These are phyloP conservation scores for Septoria linicola DNA, from an alignment of 2,329 filamentous ascomycete species.

Conservation along the genomic window DNA sequence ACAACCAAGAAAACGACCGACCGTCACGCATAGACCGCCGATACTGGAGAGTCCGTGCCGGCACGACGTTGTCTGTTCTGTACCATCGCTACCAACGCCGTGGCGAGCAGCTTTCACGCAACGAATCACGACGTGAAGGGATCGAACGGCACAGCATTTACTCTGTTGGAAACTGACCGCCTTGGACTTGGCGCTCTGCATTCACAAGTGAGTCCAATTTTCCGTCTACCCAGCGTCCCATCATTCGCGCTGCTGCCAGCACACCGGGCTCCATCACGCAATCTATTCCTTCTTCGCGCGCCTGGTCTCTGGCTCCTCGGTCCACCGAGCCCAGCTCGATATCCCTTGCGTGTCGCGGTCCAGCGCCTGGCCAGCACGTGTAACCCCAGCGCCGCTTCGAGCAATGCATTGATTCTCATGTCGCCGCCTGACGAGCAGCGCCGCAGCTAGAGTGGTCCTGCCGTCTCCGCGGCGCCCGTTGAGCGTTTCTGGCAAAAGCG, in stretches of 20 bases:
- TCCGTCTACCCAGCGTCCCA: constrained; percentile 11
- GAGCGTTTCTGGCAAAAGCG: neutral
- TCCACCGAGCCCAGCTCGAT: constrained; percentile 9
- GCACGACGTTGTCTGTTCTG: neutral
- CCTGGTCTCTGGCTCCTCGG: constrained; percentile 18
- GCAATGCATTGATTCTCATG: constrained; percentile 13
- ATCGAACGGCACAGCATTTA: constrained; percentile 14
- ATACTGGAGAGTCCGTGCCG: neutral
- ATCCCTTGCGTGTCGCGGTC: constrained; percentile 18
- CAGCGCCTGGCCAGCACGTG: constrained; percentile 22
- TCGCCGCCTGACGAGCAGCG: constrained; percentile 1
- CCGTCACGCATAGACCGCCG: neutral
- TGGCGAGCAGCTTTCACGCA: constrained; percentile 20
- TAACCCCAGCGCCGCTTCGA: constrained; percentile 18
- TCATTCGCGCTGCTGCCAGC: constrained; percentile 14
- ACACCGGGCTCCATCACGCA: constrained; percentile 19
- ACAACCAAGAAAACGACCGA: neutral
- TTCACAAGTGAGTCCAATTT: constrained; percentile 23
- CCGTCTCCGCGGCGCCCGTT: neutral
- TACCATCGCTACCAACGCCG: constrained; percentile 24
- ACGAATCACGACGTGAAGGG: constrained; percentile 23
- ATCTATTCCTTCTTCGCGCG: constrained; percentile 17
- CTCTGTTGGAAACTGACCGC: constrained; percentile 27
- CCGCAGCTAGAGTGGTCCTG: constrained; percentile 4
- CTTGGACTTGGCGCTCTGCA: constrained; percentile 11